Evolutionary conservation across 2,329 filamentous ascomycete genomes (phyloP), one percentile per base, ranked within the genome.

Genomic region (Paecilomyces formosus): DNA sequence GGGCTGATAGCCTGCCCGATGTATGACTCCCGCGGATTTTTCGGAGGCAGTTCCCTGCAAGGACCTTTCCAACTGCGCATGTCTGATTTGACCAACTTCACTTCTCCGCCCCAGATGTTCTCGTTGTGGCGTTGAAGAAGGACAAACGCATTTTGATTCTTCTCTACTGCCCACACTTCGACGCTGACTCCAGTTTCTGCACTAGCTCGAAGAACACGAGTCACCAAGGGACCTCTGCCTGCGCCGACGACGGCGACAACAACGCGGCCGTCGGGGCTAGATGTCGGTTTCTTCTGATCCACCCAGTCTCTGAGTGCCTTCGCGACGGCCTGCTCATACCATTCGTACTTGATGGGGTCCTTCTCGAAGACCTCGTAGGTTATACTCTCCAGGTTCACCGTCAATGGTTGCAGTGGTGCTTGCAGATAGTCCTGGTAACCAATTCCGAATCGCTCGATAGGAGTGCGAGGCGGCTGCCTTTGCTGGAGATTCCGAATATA

Each of bases 341-440:
- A 95, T 63, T 92, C 87, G 72, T 99, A 99, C 75, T 99, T 99
- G 76, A 99, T 89, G 0, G 94, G 94, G 63, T 99, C 95, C 65
- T 95, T 95, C 73, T 99, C 94, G 68, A 99, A 99, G 1, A 97
- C 93, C 71, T 99, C 94, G 73, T 99, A 99, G 0, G 94, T 99
- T 50, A 96, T 89, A 53, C 92, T 96, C 72, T 99, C 95, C 13
- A 99, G 82, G 66, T 99, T 99, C 73, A 99, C 94, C 0, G 93
- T 93, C 13, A 99, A 81, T 0, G 94, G 94, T 72, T 99, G 95
- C 49, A 99, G 80, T 2, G 94, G 94, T 1, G 92, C 92, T 73
- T 99, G 94, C 11, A 99, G 81, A 81, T 94, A 99, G 73, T 99
- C 94, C 69, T 99, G 95, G 65, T 89, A 90, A 2, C 87, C 87